These are phyloP conservation scores for Ceratobasidium papillatum DNA, from an alignment of 1,284 basidiomycete species.

Conservation along the genomic window DNA sequence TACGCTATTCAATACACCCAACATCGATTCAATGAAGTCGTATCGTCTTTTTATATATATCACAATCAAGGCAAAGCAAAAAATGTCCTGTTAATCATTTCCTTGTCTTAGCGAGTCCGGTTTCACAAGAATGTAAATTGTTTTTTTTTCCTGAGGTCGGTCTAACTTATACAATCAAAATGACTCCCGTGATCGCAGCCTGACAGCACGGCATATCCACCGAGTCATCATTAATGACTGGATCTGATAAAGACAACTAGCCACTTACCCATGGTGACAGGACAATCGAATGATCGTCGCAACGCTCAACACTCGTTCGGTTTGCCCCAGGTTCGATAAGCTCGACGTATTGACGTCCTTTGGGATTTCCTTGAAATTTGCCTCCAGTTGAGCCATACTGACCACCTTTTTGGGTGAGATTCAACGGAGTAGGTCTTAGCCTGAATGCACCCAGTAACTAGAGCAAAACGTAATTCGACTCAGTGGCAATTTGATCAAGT, in stretches of 20 bases:
- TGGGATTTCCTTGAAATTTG: not conserved
- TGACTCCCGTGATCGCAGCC: slow-evolving; percentile 46
- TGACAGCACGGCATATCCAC: slow-evolving; percentile 45
- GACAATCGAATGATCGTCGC: slow-evolving; percentile 46
- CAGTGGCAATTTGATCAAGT: not conserved
- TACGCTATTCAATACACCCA: too few relatives aligned
- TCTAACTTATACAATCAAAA: slow-evolving; percentile 40
- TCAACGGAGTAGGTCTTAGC: slow-evolving; percentile 40
- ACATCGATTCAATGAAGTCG: too few relatives aligned
- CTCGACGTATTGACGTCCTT: slow-evolving; percentile 49
- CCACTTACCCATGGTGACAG: slow-evolving; percentile 40
- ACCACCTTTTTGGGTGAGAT: slow-evolving; percentile 47
- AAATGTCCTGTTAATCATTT: too few relatives aligned
- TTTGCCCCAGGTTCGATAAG: slow-evolving; percentile 49
- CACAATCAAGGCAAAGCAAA: too few relatives aligned
- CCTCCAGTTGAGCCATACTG: slow-evolving; percentile 51
- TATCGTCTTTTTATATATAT: too few relatives aligned
- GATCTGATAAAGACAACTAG: not conserved
- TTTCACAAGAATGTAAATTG: too few relatives aligned
- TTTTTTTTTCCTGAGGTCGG: too few relatives aligned
- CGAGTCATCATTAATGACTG: not conserved
- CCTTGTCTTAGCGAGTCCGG: too few relatives aligned
- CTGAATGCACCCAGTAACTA: slow-evolving; percentile 44
- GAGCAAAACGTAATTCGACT: not conserved
- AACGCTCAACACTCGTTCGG: slow-evolving; percentile 49